These are phyloP conservation scores for Ilyonectria robusta DNA, from an alignment of 2,329 filamentous ascomycete species.

Conservation along the genomic window DNA sequence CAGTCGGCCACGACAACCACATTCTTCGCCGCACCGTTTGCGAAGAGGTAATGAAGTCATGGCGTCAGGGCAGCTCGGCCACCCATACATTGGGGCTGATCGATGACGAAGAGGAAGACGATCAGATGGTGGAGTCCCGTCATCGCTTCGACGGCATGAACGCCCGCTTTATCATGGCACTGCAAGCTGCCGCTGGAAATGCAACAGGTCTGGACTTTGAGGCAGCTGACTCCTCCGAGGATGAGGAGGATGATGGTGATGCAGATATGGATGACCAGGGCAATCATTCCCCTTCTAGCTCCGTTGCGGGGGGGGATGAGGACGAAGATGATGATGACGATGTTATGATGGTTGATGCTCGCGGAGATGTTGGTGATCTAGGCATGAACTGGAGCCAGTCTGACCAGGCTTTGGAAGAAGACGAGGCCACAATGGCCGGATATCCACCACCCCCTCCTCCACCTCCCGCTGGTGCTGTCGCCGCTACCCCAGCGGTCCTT, in stretches of 20 bases:
- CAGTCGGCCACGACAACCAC: slow-evolving; percentile 83
- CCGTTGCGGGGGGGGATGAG: slow-evolving; percentile 57
- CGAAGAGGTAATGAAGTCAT: slow-evolving; percentile 90
- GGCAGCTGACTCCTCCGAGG: slow-evolving; percentile 47
- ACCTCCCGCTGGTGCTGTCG: slow-evolving; percentile 63
- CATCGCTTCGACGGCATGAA: slow-evolving; percentile 51
- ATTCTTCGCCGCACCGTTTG: slow-evolving; percentile 88
- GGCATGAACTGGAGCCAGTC: slow-evolving; percentile 66
- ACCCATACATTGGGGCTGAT: slow-evolving; percentile 73
- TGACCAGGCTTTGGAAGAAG: slow-evolving; percentile 79
- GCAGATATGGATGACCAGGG: slow-evolving; percentile 59
- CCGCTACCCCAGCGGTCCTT: slow-evolving; percentile 42
- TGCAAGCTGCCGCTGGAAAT: slow-evolving; percentile 52
- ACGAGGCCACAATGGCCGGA: slow-evolving; percentile 83
- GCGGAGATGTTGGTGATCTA: slow-evolving; percentile 61
- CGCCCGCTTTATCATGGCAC: slow-evolving; percentile 54
- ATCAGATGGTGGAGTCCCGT: slow-evolving; percentile 60
- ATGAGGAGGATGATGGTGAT: slow-evolving; percentile 54
- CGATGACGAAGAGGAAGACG: slow-evolving; percentile 63
- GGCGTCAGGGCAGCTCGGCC: slow-evolving; percentile 88
- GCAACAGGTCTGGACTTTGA: slow-evolving; percentile 48
- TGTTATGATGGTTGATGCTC: slow-evolving; percentile 70
- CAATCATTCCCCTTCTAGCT: slow-evolving; percentile 52
- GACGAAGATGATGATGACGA: slow-evolving; percentile 71
- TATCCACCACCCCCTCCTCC: slow-evolving; percentile 77